Base-by-base conservation (phyloP, 805 yeast genomes). In the Priceomyces haplophilus region DNA sequence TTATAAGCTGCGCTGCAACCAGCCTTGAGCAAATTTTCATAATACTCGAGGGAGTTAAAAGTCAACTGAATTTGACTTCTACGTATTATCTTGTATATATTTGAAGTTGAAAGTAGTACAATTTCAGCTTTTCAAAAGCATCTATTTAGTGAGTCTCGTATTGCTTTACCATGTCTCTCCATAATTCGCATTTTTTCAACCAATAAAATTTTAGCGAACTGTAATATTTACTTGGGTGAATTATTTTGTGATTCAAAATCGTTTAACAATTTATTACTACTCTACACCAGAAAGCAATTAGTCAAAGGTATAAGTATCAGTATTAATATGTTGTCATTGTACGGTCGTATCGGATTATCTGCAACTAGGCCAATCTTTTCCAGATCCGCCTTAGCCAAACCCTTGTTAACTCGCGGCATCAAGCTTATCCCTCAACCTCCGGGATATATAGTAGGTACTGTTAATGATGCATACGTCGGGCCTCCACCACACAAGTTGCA, bases 371-470 rank as follows among this genome's bases (percentile, higher is more conserved):
- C 52, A 21, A 41, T 46, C 35, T 40, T 47, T 34, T 44, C 53
- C 48, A 53, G 48, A 49, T 37, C 52, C 19, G 41, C 46, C 30
- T 40, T 47, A 37, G 41, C 53, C 48, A 53, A 48, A 50, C 51
- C 60, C 21, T 18, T 45, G 44, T 42, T 58, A 42, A 43, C 56
- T 41, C 61, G 69, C 53, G 67, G 70, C 12, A 41, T 69, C 45
- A 79, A 75, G 54, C 66, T 79, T 37, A 77, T 70, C 38, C 77
- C 79, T 38, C 87, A 84, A 59, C 90, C 90, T 11, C 85, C 88
- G 32, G 91, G 91, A 15, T 65, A 73, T 57, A 78, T 85, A 43
- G 78, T 79, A 16, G 93, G 90, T 16, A 76, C 82, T 11, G 84
- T 81, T 30, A 85, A 85, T 56, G 90, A 85, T 44, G 83, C 88